Evolutionary conservation across 371 early-diverging fungal species (phyloP).

Genomic region (Furculomyces boomerangus): DNA sequence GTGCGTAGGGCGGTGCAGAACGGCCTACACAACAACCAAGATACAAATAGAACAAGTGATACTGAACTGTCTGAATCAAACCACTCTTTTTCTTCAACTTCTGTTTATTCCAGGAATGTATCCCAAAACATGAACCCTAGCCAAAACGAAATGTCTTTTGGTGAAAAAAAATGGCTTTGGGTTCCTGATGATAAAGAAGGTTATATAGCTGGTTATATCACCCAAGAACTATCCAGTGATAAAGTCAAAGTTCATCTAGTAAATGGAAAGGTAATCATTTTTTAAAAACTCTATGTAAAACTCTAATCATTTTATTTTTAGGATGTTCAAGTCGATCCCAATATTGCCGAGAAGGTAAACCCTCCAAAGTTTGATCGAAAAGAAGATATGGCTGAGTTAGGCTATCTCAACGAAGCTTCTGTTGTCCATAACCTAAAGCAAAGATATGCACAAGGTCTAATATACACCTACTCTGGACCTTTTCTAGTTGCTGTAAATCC

Average conservation of each 20-base stretch:
- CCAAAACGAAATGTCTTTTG: slow-evolving; percentile 25
- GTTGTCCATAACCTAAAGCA: slow-evolving; percentile 90
- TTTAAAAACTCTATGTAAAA: not conserved
- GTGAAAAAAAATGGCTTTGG: slow-evolving; percentile 83
- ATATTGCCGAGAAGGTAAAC: slow-evolving; percentile 90
- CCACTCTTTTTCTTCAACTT: not conserved
- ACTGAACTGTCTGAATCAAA: not conserved
- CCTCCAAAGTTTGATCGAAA: slow-evolving; percentile 97
- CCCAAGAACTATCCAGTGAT: slow-evolving; percentile 45
- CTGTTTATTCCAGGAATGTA: not conserved
- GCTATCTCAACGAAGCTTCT: slow-evolving; percentile 95
- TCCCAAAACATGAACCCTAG: slow-evolving; percentile 21
- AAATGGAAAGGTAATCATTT: slow-evolving; percentile 24
- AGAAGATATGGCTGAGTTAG: slow-evolving; percentile 97
- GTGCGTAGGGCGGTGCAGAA: slow-evolving; percentile 1
- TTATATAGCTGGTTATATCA: slow-evolving; percentile 69
- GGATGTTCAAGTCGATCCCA: slow-evolving; percentile 33
- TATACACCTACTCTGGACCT: slow-evolving; percentile 99
- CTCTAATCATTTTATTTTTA: slow-evolving; percentile 1
- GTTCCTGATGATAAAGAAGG: slow-evolving; percentile 78
- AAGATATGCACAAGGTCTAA: slow-evolving; percentile 77
- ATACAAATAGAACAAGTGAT: not conserved
- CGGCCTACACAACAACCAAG: not conserved
- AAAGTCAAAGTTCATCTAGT: slow-evolving; percentile 47
- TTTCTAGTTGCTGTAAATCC: slow-evolving; percentile 99